Percentiles rank a stretch among this genome's conserved stretches.
Evolutionary conservation across 2,329 filamentous ascomycete genomes (phyloP).

Genomic region (Camptophora hylomeconis): DNA sequence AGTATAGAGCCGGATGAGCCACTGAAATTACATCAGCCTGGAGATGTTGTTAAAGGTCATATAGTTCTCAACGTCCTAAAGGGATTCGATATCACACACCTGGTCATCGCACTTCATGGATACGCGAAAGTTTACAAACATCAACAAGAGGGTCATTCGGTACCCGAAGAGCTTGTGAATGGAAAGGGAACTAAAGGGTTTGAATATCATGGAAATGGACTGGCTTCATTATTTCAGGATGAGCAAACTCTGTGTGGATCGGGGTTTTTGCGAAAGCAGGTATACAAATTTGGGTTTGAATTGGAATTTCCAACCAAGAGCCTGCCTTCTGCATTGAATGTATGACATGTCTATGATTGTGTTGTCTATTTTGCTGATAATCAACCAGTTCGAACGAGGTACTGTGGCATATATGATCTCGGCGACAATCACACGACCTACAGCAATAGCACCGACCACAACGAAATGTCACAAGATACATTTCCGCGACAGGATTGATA

Average conservation of each 20-base stretch:
- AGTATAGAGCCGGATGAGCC: constrained; percentile 50
- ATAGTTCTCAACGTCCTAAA: constrained; percentile 48
- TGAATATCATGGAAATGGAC: constrained; percentile 50
- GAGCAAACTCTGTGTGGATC: constrained; percentile 52
- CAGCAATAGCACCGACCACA: constrained; percentile 66
- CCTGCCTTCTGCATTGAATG: constrained; percentile 80
- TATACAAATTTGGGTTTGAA: constrained; percentile 54
- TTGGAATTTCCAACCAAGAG: constrained; percentile 46
- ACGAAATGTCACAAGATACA: constrained; percentile 71
- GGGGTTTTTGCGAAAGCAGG: constrained; percentile 48
- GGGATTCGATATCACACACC: constrained; percentile 49
- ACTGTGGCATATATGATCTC: constrained; percentile 86
- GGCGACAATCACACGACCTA: constrained; percentile 78
- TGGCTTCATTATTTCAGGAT: constrained; percentile 52
- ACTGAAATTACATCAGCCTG: constrained; percentile 48
- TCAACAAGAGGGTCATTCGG: constrained; percentile 40
- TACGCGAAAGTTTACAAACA: constrained; percentile 54
- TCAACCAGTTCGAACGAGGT: constrained; percentile 77
- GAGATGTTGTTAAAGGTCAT: constrained; percentile 48
- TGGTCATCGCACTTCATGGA: constrained; percentile 50
- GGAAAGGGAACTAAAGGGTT: constrained; percentile 39
- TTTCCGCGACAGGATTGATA: constrained; percentile 70
- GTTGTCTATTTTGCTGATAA: constrained; percentile 10
- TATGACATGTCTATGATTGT: constrained; percentile 36
- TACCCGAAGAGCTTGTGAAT: constrained; percentile 37